Evolutionary conservation across 192 early-diverging fungal genomes (phyloP).

Genomic region (Geranomyces variabilis): DNA sequence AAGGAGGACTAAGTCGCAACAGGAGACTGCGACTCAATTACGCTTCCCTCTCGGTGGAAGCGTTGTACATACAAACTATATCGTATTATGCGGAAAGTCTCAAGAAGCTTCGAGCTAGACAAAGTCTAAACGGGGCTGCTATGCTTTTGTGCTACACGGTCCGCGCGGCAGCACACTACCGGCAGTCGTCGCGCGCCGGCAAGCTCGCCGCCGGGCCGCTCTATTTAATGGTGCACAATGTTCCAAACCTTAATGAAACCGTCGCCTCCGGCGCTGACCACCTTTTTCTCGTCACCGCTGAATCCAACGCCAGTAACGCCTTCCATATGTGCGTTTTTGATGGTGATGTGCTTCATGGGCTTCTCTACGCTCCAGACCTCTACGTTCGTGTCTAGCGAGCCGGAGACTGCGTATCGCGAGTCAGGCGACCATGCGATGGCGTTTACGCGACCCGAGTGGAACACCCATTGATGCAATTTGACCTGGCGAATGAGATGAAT

Average conservation of each 20-base stretch:
- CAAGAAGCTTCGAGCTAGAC: no score
- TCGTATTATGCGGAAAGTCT: no score
- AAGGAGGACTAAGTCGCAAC: no score
- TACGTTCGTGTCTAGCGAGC: conserved; percentile 86
- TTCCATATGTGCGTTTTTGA: conserved; percentile 82
- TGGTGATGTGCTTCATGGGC: conserved; percentile 73
- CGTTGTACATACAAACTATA: no score
- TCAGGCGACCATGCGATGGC: conserved; percentile 79
- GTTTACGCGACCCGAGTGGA: conserved; percentile 87
- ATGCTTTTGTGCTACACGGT: no score
- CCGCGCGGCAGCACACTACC: no score
- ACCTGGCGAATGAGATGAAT: conserved; percentile 40
- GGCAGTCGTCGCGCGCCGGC: no score
- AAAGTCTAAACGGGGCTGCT: no score
- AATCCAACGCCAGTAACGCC: conserved; percentile 75
- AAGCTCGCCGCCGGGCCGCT: not conserved
- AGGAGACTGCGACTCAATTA: no score
- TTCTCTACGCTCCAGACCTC: conserved; percentile 86
- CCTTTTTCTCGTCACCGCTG: conserved; percentile 36
- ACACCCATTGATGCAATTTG: conserved; percentile 77
- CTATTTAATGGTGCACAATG: conserved; percentile 10
- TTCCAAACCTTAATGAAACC: conserved; percentile 23
- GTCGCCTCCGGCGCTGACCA: conserved; percentile 10
- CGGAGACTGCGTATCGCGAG: conserved; percentile 73
- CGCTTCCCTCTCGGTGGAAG: not conserved